phyloP scores from a whole-genome alignment of 75 land plant genomes.

The Pseudotsuga menziesii region DNA sequence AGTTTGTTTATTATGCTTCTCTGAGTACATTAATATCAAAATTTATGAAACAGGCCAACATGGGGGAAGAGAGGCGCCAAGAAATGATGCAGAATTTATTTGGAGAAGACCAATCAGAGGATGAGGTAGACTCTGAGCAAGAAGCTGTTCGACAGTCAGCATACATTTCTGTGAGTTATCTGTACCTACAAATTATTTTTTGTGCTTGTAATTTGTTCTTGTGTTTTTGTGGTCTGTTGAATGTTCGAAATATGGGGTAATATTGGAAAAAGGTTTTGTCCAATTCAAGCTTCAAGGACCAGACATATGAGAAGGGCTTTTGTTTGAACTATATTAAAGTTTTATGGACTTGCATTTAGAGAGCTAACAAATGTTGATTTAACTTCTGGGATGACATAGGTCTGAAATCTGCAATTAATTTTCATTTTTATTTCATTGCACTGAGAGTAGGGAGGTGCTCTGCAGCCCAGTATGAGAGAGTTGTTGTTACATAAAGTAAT shows the following conservation, averaged over 20 bases:
- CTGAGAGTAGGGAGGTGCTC: no score
- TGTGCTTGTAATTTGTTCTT: not conserved
- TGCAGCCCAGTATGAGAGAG: no score
- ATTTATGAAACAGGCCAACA: not conserved
- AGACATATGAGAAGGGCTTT: not conserved
- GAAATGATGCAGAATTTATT: conserved; percentile 99
- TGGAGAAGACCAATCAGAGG: conserved; percentile 83
- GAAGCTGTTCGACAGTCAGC: conserved; percentile 46
- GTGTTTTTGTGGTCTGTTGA: not conserved
- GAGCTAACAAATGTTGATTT: no score
- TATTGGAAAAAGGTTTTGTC: not conserved
- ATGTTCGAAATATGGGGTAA: not conserved
- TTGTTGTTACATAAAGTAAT: no score
- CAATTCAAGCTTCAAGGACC: not conserved
- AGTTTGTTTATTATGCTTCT: no score
- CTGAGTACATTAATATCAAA: no score
- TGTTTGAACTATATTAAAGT: not conserved
- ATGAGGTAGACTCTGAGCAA: conserved; percentile 82
- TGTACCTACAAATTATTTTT: not conserved
- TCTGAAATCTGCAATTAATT: no score
- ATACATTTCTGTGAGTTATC: conserved; percentile 30
- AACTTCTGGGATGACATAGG: no score
- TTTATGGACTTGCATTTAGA: not conserved
- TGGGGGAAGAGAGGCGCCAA: conserved; percentile 85
- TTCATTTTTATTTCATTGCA: no score